Percentiles rank a stretch among this genome's conserved stretches.
Evolutionary conservation across 2,329 filamentous ascomycete genomes (phyloP).

Genomic region (Verticillium dahliae): DNA sequence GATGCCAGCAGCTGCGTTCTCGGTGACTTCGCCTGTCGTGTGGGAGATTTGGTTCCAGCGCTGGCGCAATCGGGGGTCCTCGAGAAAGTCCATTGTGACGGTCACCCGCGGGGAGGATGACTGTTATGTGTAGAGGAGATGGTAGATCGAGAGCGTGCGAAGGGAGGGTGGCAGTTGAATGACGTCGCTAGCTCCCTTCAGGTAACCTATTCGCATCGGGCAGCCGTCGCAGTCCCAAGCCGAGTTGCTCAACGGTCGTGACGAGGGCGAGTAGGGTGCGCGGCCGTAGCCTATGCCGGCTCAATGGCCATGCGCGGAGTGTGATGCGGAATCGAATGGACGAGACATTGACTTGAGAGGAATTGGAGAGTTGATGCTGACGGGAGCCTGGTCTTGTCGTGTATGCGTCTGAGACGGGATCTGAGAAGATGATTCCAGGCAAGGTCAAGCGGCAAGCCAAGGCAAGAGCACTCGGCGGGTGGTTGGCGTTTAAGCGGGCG

Average conservation of each 20-base stretch:
- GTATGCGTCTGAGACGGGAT: neutral
- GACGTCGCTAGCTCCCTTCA: neutral
- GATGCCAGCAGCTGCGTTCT: slow-evolving; percentile 83
- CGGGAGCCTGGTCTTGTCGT: neutral
- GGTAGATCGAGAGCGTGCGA: neutral
- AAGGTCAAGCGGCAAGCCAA: no score
- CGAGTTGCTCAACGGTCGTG: neutral
- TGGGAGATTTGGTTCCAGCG: slow-evolving; percentile 90
- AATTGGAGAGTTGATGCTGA: neutral
- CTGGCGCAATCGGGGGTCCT: slow-evolving; percentile 85
- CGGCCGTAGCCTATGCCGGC: neutral
- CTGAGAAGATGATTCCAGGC: neutral
- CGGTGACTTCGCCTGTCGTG: slow-evolving; percentile 84
- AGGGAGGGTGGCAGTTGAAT: neutral
- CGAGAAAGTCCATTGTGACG: slow-evolving; percentile 49
- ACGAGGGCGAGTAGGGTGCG: neutral
- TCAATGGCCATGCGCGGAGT: neutral
- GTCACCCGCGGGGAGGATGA: neutral
- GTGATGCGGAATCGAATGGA: neutral
- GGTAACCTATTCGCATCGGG: neutral
- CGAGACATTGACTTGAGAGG: neutral
- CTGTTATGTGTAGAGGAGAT: neutral
- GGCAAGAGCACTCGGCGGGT: neutral
- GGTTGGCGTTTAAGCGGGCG: neutral
- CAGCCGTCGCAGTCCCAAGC: neutral